Conservation (phyloP, 148 eudicot genomes). For the Nepenthes mirabilis region DNA sequence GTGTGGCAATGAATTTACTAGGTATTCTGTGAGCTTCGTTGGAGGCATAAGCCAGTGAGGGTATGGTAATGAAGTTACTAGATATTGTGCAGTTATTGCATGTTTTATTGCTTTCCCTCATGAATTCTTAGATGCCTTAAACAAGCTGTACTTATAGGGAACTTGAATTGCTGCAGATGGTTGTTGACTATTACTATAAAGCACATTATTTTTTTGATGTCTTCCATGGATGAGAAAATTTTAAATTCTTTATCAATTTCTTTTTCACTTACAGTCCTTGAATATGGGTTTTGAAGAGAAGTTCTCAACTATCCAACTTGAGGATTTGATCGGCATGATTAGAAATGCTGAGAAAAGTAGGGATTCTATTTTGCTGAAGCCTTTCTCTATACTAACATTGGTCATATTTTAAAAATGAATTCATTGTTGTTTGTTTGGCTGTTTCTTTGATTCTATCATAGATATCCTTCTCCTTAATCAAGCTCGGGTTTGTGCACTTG, state of each 20-base stretch:
- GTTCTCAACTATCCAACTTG: constrained; percentile 29
- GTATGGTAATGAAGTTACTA: too few species aligned
- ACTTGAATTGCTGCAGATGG: too few species aligned
- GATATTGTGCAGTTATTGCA: too few species aligned
- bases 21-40: too few species aligned
- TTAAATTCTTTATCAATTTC: background rate
- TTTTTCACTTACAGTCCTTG: constrained; percentile 32
- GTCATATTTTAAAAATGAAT: background rate
- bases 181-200: too few species aligned
- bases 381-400: background rate
- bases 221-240: background rate
- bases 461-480: constrained; percentile 84
- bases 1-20: too few species aligned
- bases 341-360: constrained; percentile 88
- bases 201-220: background rate
- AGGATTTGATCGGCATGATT: constrained; percentile 81
- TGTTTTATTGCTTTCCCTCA: too few species aligned
- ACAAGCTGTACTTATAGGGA: too few species aligned
- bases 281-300: constrained; percentile 24
- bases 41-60: too few species aligned
- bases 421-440: constrained; percentile 1
- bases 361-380: constrained; percentile 5
- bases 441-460: constrained; percentile 12
- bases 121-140: too few species aligned
- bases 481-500: constrained; percentile 76